Percentiles rank a stretch among this genome's conserved stretches.
Evolutionary conservation across 495 filamentous ascomycete genomes (phyloP).

Genomic region (Aspergillus biplanus): DNA sequence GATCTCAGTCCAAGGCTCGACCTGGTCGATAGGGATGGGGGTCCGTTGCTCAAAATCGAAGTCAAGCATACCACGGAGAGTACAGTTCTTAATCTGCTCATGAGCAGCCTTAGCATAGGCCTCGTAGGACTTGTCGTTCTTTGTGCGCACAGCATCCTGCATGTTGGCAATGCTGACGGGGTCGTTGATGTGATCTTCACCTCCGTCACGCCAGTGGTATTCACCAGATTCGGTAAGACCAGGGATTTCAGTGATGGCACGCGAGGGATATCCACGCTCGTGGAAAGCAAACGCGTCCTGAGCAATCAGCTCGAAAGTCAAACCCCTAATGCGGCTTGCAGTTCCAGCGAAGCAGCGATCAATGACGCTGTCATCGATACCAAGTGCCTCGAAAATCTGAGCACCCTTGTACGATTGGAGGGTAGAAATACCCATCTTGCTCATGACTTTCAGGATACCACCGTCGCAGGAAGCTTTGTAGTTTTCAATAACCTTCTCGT

Average conservation of each 20-base stretch:
- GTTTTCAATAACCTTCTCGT: constrained; percentile 88
- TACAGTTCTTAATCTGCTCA: constrained; percentile 98
- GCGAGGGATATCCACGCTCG: constrained; percentile 90
- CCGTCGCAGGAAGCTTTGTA: constrained; percentile 98
- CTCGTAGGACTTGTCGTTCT: constrained; percentile 99
- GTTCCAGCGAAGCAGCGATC: constrained; percentile 97
- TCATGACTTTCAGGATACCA: constrained; percentile 99
- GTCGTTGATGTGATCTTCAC: constrained; percentile 98
- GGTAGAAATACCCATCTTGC: constrained; percentile 99
- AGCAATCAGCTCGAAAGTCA: constrained; percentile 94
- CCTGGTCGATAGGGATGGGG: constrained; percentile 94
- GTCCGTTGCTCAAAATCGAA: constrained; percentile 92
- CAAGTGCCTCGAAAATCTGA: constrained; percentile 99
- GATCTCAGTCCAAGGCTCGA: constrained; percentile 99
- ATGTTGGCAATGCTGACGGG: constrained; percentile 95
- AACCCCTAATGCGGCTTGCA: constrained; percentile 91
- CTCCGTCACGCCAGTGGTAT: constrained; percentile 99
- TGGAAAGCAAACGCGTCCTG: constrained; percentile 97
- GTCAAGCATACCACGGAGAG: constrained; percentile 92
- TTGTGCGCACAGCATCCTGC: constrained; percentile 95
- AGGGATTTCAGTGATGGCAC: constrained; percentile 74
- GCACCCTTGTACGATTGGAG: constrained; percentile 98
- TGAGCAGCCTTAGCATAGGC: constrained; percentile 94
- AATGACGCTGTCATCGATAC: constrained; percentile 92
- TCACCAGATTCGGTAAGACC: constrained; percentile 94